phyloP scores from a whole-genome alignment of 352 stramenopile species.

The Peronospora farinosa region DNA sequence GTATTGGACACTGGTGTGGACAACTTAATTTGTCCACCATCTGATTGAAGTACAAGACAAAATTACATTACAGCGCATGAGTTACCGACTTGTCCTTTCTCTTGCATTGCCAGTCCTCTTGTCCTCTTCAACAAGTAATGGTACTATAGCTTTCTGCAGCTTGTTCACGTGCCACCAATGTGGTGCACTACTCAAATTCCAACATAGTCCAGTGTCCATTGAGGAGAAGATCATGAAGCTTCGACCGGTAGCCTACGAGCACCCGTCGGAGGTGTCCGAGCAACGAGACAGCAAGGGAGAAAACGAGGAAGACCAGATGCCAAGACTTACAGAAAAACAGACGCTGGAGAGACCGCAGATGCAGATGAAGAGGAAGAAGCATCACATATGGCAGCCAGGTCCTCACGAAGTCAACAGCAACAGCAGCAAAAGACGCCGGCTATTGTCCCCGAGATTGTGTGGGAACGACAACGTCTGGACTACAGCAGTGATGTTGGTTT shows the following conservation, averaged over 20 bases:
- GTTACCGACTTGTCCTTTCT: not conserved
- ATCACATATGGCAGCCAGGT: constrained; percentile 13
- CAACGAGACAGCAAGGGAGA: constrained; percentile 19
- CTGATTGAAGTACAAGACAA: constrained; percentile 6
- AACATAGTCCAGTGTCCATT: constrained; percentile 50
- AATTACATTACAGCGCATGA: constrained; percentile 28
- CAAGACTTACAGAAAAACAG: constrained; percentile 27
- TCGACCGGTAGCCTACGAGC: constrained; percentile 37
- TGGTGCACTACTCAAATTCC: constrained; percentile 66
- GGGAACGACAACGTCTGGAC: constrained; percentile 40
- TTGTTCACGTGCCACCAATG: constrained; percentile 74
- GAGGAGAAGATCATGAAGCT: constrained; percentile 59
- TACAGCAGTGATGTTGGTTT: constrained; percentile 14
- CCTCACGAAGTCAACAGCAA: constrained; percentile 23
- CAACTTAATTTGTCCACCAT: constrained; percentile 7
- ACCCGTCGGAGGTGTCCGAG: constrained; percentile 17
- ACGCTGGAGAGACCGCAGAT: constrained; percentile 26
- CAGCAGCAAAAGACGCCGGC: constrained; percentile 26
- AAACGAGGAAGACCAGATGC: constrained; percentile 23
- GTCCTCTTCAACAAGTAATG: constrained; percentile 7
- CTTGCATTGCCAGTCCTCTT: not conserved
- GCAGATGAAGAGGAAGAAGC: constrained; percentile 31
- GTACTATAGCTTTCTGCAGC: constrained; percentile 16
- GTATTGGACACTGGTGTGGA: constrained; percentile 6
- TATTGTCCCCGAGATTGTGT: constrained; percentile 45